Conservation (phyloP, 1,139 yeast species). For the Saccharomycopsis hybrid region DNA sequence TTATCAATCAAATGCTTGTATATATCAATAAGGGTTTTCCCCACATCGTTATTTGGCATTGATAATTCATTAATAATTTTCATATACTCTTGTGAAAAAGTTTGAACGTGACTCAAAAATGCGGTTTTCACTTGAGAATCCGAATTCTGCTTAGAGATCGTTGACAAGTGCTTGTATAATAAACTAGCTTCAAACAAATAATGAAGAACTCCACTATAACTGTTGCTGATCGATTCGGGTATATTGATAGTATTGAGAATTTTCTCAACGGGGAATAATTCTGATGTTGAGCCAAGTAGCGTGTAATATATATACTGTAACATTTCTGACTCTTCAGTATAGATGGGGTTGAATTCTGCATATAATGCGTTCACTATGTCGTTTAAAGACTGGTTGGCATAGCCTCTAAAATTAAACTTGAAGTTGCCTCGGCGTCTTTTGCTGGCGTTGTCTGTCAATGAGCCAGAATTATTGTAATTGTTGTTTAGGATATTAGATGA, state of each 20-base stretch:
- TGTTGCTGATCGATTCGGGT: conserved; percentile 50
- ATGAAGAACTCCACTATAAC: conserved; percentile 52
- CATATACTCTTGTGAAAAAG: conserved; percentile 49
- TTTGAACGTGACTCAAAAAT: conserved; percentile 48
- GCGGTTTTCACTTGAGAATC: conserved; percentile 59
- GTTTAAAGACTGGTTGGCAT: conserved; percentile 23
- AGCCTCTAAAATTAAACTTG: conserved; percentile 20
- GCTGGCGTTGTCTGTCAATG: not conserved
- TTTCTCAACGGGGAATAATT: conserved; percentile 44
- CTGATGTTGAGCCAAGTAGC: conserved; percentile 68
- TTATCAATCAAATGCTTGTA: conserved; percentile 45
- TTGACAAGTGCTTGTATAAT: conserved; percentile 32
- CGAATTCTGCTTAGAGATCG: conserved; percentile 26
- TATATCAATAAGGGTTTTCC: conserved; percentile 33
- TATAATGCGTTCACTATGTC: conserved; percentile 12
- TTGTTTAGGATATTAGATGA: too few relatives aligned
- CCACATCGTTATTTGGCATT: conserved; percentile 26
- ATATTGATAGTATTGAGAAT: conserved; percentile 33
- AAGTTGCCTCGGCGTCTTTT: conserved; percentile 18
- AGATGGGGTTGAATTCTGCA: conserved; percentile 5
- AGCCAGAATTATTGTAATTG: too few relatives aligned
- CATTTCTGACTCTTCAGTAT: conserved; percentile 42
- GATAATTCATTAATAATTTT: conserved; percentile 50
- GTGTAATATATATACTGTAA: conserved; percentile 58
- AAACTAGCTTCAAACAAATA: conserved; percentile 68